Percentiles rank a stretch among this genome's conserved stretches.
Conservation (phyloP, 176 grass and related monocot species). For the Triticum timopheevii region DNA sequence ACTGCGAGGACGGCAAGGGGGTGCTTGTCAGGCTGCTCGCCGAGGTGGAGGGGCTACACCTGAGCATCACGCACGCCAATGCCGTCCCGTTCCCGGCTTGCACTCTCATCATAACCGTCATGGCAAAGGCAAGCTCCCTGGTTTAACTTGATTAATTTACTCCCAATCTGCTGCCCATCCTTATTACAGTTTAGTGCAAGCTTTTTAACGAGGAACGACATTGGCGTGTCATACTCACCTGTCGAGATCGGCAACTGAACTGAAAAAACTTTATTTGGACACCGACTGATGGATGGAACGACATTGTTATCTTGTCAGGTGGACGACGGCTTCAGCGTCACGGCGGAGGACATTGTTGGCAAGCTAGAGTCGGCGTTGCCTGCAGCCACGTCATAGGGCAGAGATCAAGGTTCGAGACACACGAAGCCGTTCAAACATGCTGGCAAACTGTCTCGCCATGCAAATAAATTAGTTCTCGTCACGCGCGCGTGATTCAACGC, state of each 20-base stretch:
- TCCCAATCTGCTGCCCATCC: neutral
- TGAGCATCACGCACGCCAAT: conserved; percentile 53
- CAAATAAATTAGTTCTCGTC: neutral
- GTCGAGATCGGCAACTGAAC: too few relatives aligned
- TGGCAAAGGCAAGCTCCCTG: conserved; percentile 60
- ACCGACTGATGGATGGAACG: neutral
- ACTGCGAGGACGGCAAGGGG: conserved; percentile 50
- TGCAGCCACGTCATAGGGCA: neutral
- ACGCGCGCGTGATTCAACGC: too few relatives aligned
- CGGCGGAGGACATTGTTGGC: conserved; percentile 20
- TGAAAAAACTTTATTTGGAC: too few relatives aligned
- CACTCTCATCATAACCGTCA: conserved; percentile 46
- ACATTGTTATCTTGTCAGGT: neutral
- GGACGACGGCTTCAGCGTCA: conserved; percentile 23
- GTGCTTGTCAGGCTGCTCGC: conserved; percentile 48
- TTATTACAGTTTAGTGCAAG: neutral
- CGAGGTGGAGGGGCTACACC: conserved; percentile 47
- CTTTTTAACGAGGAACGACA: too few relatives aligned
- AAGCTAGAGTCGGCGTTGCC: neutral
- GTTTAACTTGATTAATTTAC: neutral
- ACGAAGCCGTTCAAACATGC: too few relatives aligned
- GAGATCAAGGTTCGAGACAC: neutral
- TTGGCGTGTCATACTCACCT: neutral
- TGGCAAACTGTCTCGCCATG: too few relatives aligned
- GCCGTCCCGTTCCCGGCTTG: conserved; percentile 45